A percentile compares a stretch with the other conserved stretches of the same genome.
phyloP scores from a whole-genome alignment of 768 basidiomycete genomes.

The Termitomyces sp. region DNA sequence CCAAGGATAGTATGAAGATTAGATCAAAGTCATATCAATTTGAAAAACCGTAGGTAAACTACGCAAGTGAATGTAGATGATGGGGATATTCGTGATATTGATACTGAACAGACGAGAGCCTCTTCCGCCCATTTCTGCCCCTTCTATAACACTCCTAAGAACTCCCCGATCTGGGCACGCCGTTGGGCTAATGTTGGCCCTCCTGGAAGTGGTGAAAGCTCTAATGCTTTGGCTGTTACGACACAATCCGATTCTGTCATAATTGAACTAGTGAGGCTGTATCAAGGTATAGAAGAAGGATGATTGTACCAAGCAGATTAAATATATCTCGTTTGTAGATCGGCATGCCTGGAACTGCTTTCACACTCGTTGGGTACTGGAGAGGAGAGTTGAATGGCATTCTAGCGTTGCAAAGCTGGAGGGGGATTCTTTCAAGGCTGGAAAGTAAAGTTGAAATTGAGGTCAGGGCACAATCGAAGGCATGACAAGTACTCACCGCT shows the following conservation, averaged over 20 bases:
- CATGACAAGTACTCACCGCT: neutral
- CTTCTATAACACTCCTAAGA: neutral
- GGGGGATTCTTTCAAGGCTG: neutral
- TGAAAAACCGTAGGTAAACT: too few species aligned
- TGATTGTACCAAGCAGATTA: too few species aligned
- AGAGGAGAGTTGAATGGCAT: too few species aligned
- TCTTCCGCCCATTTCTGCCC: too few species aligned
- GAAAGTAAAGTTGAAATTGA: neutral
- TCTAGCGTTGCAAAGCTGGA: neutral
- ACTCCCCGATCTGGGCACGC: neutral
- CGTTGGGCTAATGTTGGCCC: neutral
- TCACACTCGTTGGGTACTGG: neutral
- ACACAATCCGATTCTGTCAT: slow-evolving; percentile 1
- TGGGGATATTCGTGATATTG: too few species aligned
- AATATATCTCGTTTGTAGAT: too few species aligned
- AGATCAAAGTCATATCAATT: too few species aligned
- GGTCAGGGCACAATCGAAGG: neutral
- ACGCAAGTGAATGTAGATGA: too few species aligned
- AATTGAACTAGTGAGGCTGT: neutral
- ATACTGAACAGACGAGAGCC: too few species aligned
- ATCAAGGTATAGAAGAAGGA: neutral
- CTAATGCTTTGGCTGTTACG: neutral
- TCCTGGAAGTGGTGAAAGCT: neutral
- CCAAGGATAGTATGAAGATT: too few species aligned
- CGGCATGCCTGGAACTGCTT: too few species aligned